Conservation (phyloP, 202 grass and related monocot species). For the Eragrostis tef region DNA sequence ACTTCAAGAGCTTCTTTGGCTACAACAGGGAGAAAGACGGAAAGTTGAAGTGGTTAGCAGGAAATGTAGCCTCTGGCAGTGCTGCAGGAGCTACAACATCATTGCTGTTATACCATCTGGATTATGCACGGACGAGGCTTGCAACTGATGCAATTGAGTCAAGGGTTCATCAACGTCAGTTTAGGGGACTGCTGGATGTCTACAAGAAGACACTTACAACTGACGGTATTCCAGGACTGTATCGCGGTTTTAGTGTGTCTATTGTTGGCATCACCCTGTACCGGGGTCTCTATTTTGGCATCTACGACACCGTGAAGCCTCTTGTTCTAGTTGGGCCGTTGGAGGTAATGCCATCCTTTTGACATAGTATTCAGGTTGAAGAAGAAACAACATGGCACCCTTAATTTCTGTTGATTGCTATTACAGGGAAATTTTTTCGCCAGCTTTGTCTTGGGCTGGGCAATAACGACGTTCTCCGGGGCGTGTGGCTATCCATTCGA, state of each 20-base stretch:
- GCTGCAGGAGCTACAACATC: slow-evolving; percentile 86
- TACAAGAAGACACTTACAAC: slow-evolving; percentile 74
- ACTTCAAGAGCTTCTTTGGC: slow-evolving; percentile 79
- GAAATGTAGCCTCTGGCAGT: slow-evolving; percentile 83
- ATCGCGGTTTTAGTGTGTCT: slow-evolving; percentile 84
- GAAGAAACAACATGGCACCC: not conserved
- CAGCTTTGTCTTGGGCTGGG: slow-evolving; percentile 87
- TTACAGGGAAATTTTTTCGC: slow-evolving; percentile 88
- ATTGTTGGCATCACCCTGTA: slow-evolving; percentile 90
- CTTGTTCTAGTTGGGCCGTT: slow-evolving; percentile 72
- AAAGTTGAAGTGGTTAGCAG: slow-evolving; percentile 68
- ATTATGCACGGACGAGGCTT: slow-evolving; percentile 85
- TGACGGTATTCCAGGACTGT: slow-evolving; percentile 76
- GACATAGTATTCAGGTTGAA: slow-evolving; percentile 10
- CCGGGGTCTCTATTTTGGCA: slow-evolving; percentile 84
- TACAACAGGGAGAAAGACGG: slow-evolving; percentile 65
- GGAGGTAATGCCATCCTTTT: slow-evolving; percentile 60
- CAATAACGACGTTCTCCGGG: slow-evolving; percentile 85
- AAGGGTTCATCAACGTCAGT: slow-evolving; percentile 58
- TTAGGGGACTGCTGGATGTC: slow-evolving; percentile 76
- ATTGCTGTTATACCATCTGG: slow-evolving; percentile 81
- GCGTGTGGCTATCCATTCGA: slow-evolving; percentile 86
- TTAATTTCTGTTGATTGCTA: slow-evolving; percentile 43
- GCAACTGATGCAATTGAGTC: slow-evolving; percentile 80
- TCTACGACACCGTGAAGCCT: slow-evolving; percentile 91